Percentiles rank a stretch among this genome's conserved stretches.
phyloP scores from a whole-genome alignment of 495 filamentous ascomycete genomes.

The Penicillium herquei region DNA sequence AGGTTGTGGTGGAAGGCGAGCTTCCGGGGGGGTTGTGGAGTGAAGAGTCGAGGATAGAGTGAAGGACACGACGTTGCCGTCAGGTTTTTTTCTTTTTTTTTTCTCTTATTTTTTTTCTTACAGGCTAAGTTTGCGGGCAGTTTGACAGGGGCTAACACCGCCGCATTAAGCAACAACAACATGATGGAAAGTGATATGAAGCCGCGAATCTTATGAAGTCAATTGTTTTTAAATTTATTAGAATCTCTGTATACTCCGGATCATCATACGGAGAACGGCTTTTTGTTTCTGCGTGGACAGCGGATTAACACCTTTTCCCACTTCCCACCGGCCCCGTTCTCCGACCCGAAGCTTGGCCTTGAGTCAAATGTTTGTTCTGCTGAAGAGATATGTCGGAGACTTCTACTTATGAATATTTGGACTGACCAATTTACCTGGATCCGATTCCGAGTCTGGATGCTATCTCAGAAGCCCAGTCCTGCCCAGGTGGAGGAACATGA shows the following conservation, averaged over 20 bases:
- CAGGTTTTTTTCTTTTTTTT: constrained; percentile 32
- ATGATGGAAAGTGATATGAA: constrained; percentile 16
- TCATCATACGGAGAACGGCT: constrained; percentile 44
- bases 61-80: constrained; percentile 37
- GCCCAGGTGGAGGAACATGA: too few relatives aligned
- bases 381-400: too few relatives aligned
- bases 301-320: constrained; percentile 54
- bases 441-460: too few relatives aligned
- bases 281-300: constrained; percentile 51
- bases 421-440: too few relatives aligned
- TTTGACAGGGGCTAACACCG: constrained; percentile 45
- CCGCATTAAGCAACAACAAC: constrained; percentile 37
- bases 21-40: constrained; percentile 29
- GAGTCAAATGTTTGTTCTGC: too few relatives aligned
- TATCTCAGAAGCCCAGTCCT: too few relatives aligned
- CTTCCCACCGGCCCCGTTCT: constrained; percentile 19
- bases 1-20: constrained; percentile 20
- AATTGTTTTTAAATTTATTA: constrained; percentile 9
- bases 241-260: constrained; percentile 32
- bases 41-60: constrained; percentile 18
- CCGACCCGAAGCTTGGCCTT: not conserved
- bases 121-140: constrained; percentile 39
- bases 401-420: too few relatives aligned
- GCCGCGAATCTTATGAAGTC: too few relatives aligned
- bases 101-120: constrained; percentile 30